Percentiles rank a stretch among this genome's conserved stretches.
phyloP scores from a whole-genome alignment of 495 filamentous ascomycete genomes.

The Tuber calosporum region DNA sequence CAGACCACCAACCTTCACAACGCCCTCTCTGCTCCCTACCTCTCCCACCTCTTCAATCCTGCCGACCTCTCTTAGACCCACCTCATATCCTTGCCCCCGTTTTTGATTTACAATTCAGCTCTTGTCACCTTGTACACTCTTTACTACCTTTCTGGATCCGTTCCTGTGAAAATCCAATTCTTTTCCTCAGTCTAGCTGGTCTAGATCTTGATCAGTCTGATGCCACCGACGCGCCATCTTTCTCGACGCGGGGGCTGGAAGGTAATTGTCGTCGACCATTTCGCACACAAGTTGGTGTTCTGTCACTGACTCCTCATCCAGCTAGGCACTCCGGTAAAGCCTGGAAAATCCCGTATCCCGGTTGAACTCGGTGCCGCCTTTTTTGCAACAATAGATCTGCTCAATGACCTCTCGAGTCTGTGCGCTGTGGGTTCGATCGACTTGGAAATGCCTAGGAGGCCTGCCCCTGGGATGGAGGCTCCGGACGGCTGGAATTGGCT shows the following conservation, averaged over 20 bases:
- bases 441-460: conserved; percentile 28
- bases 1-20: not conserved
- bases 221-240: not conserved
- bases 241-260: not conserved
- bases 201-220: not conserved
- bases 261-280: not conserved
- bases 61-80: not conserved
- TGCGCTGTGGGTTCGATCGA: conserved; percentile 33
- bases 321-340: not conserved
- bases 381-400: conserved; percentile 18
- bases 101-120: not conserved
- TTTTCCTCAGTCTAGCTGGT: not conserved
- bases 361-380: not conserved
- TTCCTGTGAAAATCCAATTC: not conserved
- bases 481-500: conserved; percentile 39
- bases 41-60: not conserved
- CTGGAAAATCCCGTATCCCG: not conserved
- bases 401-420: conserved; percentile 35
- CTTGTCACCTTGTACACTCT: not conserved
- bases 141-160: not conserved
- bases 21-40: not conserved
- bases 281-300: not conserved
- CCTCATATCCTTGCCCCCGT: not conserved
- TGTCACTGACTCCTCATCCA: not conserved
- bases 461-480: conserved; percentile 26